Percentiles rank a stretch among this genome's conserved stretches.
Conservation (phyloP, 305 asterid genomes). For the Coffea humblotiana region DNA sequence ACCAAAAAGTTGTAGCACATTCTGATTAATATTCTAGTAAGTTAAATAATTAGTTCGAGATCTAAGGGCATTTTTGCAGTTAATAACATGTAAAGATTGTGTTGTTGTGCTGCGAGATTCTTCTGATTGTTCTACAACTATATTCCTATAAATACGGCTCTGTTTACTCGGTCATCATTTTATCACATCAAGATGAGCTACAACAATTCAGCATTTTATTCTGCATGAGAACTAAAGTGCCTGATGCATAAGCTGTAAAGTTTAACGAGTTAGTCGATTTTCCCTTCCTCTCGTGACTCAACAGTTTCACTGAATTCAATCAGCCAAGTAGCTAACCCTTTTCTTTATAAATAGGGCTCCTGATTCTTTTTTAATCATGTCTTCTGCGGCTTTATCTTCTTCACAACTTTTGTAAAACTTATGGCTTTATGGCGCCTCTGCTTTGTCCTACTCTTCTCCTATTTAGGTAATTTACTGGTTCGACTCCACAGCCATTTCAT, state of each 20-base stretch:
- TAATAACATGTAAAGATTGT: too few species aligned
- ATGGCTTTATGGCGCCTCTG: conserved; percentile 30
- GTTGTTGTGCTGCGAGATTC: too few species aligned
- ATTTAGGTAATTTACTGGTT: conserved; percentile 21
- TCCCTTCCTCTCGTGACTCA: neutral
- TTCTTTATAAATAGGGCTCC: neutral
- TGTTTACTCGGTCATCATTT: neutral
- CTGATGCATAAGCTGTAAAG: neutral
- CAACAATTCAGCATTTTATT: neutral
- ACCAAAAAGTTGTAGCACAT: too few species aligned
- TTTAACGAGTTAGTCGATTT: neutral
- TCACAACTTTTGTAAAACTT: neutral
- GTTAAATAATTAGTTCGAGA: too few species aligned
- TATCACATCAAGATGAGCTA: neutral
- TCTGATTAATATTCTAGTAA: too few species aligned
- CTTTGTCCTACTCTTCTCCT: conserved; percentile 26
- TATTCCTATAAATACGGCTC: too few species aligned
- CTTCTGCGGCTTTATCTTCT: neutral
- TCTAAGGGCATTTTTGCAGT: too few species aligned
- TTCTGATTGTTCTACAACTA: too few species aligned
- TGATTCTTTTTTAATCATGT: neutral
- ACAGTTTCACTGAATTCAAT: too few species aligned
- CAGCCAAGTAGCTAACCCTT: neutral
- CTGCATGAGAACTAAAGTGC: neutral
- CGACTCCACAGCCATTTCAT: neutral